Conservation (phyloP, 192 early-diverging fungal genomes). For the Gonapodya prolifera region DNA sequence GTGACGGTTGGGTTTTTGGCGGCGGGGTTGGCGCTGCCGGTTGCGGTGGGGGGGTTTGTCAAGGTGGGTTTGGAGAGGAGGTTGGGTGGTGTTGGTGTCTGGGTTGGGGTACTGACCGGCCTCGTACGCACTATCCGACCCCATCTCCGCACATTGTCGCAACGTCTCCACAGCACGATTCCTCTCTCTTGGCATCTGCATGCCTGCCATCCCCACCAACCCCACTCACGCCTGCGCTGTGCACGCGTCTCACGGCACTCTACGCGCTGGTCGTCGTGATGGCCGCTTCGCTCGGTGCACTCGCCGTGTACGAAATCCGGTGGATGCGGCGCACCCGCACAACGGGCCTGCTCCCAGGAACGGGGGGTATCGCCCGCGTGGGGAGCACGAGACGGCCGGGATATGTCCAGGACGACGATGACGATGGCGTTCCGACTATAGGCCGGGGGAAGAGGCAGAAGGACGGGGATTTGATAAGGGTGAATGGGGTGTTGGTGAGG, state of each 20-base stretch:
- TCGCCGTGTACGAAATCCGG: no score
- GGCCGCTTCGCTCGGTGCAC: no score
- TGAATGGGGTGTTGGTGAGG: not conserved
- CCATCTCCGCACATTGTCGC: no score
- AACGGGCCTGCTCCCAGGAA: no score
- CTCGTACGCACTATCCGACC: no score
- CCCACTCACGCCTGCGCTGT: not conserved
- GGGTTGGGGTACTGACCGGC: not conserved
- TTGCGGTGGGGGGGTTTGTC: not conserved
- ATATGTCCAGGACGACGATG: not conserved
- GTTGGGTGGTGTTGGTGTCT: not conserved
- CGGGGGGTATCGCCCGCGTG: not conserved
- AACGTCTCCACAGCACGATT: not conserved
- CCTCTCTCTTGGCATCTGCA: not conserved
- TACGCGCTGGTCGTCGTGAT: not conserved
- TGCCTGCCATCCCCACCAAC: not conserved
- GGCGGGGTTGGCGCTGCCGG: not conserved
- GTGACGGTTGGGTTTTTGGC: not conserved
- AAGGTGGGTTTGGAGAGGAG: not conserved
- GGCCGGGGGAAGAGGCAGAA: not conserved
- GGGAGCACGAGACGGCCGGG: not conserved
- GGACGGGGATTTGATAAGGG: not conserved
- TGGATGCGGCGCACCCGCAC: no score
- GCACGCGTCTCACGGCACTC: not conserved
- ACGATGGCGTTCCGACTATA: no score